phyloP scores from a whole-genome alignment of 768 basidiomycete genomes.

The Gautieria morchelliformis region DNA sequence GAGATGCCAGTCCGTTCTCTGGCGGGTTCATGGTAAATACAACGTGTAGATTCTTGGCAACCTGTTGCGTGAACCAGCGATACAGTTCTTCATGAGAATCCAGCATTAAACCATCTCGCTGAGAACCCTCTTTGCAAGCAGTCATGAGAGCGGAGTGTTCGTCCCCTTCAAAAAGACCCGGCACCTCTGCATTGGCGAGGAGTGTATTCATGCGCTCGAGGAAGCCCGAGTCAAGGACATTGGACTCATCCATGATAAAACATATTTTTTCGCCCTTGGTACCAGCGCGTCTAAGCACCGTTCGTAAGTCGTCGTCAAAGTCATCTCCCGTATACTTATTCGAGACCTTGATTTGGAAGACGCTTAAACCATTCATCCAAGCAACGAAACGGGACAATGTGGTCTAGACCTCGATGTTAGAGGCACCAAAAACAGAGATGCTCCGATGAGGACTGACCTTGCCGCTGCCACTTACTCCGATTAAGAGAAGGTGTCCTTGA shows the following conservation, averaged over 20 bases:
- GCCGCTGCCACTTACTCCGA: constrained; percentile 96
- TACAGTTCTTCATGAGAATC: constrained; percentile 98
- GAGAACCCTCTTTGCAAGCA: constrained; percentile 98
- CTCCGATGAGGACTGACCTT: constrained; percentile 51
- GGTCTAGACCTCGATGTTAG: constrained; percentile 45
- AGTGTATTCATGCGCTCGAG: constrained; percentile 99
- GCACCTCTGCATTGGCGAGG: constrained; percentile 99
- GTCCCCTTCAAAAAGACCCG: constrained; percentile 99
- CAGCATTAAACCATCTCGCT: constrained; percentile 94
- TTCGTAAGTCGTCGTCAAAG: constrained; percentile 95
- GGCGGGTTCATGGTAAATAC: constrained; percentile 99
- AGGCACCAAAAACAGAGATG: constrained; percentile 5
- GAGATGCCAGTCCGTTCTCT: constrained; percentile 87
- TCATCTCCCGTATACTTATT: constrained; percentile 99
- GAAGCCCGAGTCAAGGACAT: constrained; percentile 98
- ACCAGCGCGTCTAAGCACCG: constrained; percentile 87
- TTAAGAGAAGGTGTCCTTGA: constrained; percentile 92
- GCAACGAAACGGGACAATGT: constrained; percentile 97
- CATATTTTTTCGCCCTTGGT: constrained; percentile 99
- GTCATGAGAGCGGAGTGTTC: constrained; percentile 98
- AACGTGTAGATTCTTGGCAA: constrained; percentile 95
- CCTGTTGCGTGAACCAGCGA: constrained; percentile 97
- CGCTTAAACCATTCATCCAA: constrained; percentile 99
- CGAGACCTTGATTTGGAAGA: constrained; percentile 99
- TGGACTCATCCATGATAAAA: constrained; percentile 99